Evolutionary conservation across 202 grass and related monocot species (phyloP).

Genomic region (Schoenoplectus tabernaemontani): DNA sequence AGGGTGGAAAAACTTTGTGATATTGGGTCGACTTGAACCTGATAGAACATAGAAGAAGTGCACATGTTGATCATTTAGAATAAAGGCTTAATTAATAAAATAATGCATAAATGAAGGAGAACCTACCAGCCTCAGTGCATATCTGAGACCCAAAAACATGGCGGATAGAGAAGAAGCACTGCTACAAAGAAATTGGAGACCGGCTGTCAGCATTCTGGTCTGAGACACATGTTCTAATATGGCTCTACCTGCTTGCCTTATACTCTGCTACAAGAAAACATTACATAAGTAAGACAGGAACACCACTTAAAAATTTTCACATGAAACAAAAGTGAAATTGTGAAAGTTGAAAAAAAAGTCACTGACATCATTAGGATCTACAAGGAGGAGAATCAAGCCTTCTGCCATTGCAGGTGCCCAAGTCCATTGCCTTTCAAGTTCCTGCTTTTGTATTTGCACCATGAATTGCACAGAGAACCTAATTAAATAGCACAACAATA

Average conservation of each 20-base stretch:
- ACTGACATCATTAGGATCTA: constrained; percentile 83
- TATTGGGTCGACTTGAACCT: constrained; percentile 51
- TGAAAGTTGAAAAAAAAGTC: constrained; percentile 17
- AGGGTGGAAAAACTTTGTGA: constrained; percentile 59
- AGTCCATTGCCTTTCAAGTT: constrained; percentile 85
- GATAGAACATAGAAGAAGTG: constrained; percentile 13
- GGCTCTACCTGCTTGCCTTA: constrained; percentile 76
- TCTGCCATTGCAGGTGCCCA: constrained; percentile 91
- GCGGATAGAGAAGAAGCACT: constrained; percentile 64
- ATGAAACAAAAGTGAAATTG: background rate
- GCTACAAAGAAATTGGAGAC: constrained; percentile 89
- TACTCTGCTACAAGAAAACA: constrained; percentile 43
- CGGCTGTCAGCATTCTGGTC: constrained; percentile 56
- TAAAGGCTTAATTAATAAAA: background rate
- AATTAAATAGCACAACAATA: constrained; percentile 29
- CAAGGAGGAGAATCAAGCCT: constrained; percentile 79
- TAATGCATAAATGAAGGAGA: constrained; percentile 12
- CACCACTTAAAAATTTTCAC: background rate
- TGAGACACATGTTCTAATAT: constrained; percentile 87
- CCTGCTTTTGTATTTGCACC: constrained; percentile 62
- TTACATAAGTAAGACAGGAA: constrained; percentile 22
- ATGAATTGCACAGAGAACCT: constrained; percentile 68
- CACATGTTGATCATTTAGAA: constrained; percentile 10
- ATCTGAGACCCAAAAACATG: constrained; percentile 69
- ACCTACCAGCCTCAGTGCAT: constrained; percentile 62